Evolutionary conservation across 208 protist species (phyloP).

Genomic region (Leishmania tropica): DNA sequence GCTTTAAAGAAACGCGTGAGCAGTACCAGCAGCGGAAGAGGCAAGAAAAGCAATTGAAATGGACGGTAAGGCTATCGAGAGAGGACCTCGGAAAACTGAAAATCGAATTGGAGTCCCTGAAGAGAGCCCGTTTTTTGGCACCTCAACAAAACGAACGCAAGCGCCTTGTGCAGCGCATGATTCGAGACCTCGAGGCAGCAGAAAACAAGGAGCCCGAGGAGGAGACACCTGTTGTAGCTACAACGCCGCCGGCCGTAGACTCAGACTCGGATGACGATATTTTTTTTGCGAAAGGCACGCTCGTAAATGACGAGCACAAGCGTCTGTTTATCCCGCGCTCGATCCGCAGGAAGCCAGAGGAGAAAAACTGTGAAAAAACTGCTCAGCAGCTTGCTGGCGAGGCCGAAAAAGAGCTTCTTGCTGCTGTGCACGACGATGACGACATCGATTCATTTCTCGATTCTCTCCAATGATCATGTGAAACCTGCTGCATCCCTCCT

Average conservation of each 20-base stretch:
- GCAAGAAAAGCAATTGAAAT: slow-evolving; percentile 54
- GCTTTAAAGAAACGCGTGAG: slow-evolving; percentile 56
- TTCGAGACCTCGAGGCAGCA: slow-evolving; percentile 33
- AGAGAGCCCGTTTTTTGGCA: slow-evolving; percentile 57
- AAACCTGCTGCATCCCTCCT: background rate
- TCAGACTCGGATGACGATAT: slow-evolving; percentile 36
- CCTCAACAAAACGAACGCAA: slow-evolving; percentile 78
- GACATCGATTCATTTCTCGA: slow-evolving; percentile 66
- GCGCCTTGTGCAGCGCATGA: slow-evolving; percentile 56
- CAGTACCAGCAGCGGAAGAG: slow-evolving; percentile 46
- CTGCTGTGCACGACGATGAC: slow-evolving; percentile 25
- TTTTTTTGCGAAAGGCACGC: slow-evolving; percentile 1
- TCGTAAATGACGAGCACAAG: slow-evolving; percentile 19
- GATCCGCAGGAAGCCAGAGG: slow-evolving; percentile 22
- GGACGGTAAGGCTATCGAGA: slow-evolving; percentile 55
- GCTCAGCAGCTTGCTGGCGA: slow-evolving; percentile 34
- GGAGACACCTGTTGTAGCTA: background rate
- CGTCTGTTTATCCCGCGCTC: slow-evolving; percentile 26
- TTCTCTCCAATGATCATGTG: slow-evolving; percentile 23
- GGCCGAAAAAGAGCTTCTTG: slow-evolving; percentile 56
- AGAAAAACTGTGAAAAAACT: background rate
- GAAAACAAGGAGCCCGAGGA: slow-evolving; percentile 7
- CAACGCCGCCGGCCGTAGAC: slow-evolving; percentile 5
- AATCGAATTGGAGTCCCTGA: slow-evolving; percentile 54
- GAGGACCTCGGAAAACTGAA: slow-evolving; percentile 53